A percentile compares a stretch with the other conserved stretches of the same genome.
These are phyloP conservation scores for Podospora tetraspora DNA, from an alignment of 495 filamentous ascomycete species.

Conservation along the genomic window DNA sequence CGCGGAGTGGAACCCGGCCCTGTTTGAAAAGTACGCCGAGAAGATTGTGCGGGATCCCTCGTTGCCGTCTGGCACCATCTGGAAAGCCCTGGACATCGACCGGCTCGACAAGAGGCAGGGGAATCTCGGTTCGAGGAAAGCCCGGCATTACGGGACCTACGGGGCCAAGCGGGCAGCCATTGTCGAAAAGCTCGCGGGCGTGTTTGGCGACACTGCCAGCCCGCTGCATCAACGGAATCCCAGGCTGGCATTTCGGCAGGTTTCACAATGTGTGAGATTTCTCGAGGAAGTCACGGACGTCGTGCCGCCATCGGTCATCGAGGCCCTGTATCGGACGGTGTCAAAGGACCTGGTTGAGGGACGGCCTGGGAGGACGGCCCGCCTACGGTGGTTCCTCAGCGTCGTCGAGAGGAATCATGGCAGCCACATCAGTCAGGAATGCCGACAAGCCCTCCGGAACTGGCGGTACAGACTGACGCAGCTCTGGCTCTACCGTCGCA, in stretches of 20 bases:
- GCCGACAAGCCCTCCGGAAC: constrained; percentile 19
- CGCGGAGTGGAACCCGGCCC: constrained; percentile 16
- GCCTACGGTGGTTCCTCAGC: constrained; percentile 35
- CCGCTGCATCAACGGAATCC: constrained; percentile 22
- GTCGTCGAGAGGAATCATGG: constrained; percentile 32
- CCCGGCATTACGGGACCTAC: constrained; percentile 11
- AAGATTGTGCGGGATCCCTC: constrained; percentile 21
- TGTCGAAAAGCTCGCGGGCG: constrained; percentile 27
- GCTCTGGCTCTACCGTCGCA: constrained; percentile 2
- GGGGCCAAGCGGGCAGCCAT: constrained; percentile 19
- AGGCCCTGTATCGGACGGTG: constrained; percentile 34
- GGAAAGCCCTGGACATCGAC: constrained; percentile 24
- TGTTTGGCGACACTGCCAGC: constrained; percentile 27
- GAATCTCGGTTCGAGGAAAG: background rate
- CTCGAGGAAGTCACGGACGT: constrained; percentile 20
- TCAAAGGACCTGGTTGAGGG: constrained; percentile 36
- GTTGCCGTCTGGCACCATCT: constrained; percentile 19
- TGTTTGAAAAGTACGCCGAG: constrained; percentile 15
- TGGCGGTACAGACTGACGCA: constrained; percentile 25
- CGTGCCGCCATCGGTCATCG: constrained; percentile 24
- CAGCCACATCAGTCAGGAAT: constrained; percentile 19
- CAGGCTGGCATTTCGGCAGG: constrained; percentile 36
- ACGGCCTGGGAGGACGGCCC: constrained; percentile 30
- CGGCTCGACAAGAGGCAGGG: constrained; percentile 3
- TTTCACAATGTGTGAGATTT: constrained; percentile 34